Evolutionary conservation across 2,329 filamentous ascomycete genomes (phyloP).

Genomic region (Harringtonia lauricola): DNA sequence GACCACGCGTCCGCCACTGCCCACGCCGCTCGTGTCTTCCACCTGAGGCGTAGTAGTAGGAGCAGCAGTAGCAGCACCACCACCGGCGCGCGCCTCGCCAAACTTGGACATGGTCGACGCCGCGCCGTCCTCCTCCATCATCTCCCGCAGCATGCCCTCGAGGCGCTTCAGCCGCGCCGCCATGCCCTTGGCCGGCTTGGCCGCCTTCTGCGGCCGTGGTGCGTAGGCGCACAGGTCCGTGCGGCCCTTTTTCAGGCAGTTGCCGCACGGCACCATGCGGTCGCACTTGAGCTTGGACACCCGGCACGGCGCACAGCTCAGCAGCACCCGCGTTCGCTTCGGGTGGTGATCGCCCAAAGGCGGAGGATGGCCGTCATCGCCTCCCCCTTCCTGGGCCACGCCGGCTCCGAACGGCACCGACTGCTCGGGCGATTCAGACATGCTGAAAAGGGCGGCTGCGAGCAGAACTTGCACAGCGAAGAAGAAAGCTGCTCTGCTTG

Average conservation of each 20-base stretch:
- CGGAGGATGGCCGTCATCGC: neutral
- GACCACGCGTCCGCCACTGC: slow-evolving; percentile 28
- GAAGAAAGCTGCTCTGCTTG: no score
- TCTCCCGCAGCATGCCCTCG: slow-evolving; percentile 45
- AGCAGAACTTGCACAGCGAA: no score
- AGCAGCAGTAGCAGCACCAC: no score
- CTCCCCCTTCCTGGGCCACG: neutral
- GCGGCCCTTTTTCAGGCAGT: slow-evolving; percentile 39
- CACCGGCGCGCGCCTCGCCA: slow-evolving; percentile 3
- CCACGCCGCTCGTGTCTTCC: neutral
- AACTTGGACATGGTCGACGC: slow-evolving; percentile 8
- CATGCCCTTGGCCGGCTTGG: slow-evolving; percentile 34
- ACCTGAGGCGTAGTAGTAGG: no score
- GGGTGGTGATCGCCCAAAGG: neutral
- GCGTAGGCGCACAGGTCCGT: slow-evolving; percentile 37
- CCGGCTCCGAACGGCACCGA: no score
- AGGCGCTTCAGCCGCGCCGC: slow-evolving; percentile 41
- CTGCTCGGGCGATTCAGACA: no score
- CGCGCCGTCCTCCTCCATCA: slow-evolving; percentile 26
- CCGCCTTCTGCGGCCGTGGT: slow-evolving; percentile 29
- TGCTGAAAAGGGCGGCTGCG: no score
- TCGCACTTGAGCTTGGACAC: slow-evolving; percentile 47
- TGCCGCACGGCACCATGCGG: slow-evolving; percentile 36
- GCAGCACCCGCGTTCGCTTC: slow-evolving; percentile 37
- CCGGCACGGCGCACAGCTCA: slow-evolving; percentile 42